Evolutionary conservation across 306 rosid species (phyloP), one percentile per base, ranked within the genome.

Genomic region (Herpetospermum pedunculosum): DNA sequence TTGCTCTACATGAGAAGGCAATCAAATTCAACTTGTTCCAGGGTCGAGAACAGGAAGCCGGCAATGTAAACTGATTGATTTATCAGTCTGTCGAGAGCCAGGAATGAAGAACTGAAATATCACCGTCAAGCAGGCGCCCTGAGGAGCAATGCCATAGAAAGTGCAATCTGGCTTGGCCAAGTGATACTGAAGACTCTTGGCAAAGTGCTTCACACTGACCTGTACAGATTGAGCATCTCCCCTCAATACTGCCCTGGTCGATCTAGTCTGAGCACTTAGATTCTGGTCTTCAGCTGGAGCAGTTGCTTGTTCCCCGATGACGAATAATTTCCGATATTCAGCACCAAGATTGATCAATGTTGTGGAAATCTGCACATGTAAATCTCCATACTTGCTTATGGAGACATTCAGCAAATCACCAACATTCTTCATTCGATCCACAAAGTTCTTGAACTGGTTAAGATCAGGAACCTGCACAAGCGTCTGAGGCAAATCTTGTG

Each of bases 111-210:
- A 84, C 52, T 84, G 88, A 60, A 84, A 84, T 25, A 84, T 77
- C 70, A 94, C 92, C 0, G 88, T 91, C 89, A 94, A 81, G 84
- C 91, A 94, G 75, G 95, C 88, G 5, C 92, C 94, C 78, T 75
- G 92, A 0, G 90, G 88, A 62, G 90, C 86, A 72, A 94, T 89
- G 53, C 99, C 97, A 82, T 91, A 94, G 87, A 91, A 94, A 81
- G 99, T 86, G 40, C 92, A 91, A 80, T 94, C 97, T n/a, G 99
- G 99, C 83, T 90, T 91, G 73, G 92, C 83, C 91, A 94, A 79
- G 82, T 91, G 88, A 82, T 84, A 89, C 73, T 90, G 97, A 48
- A 94, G 92, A 79, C 97, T 88, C 86, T 89, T 94, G 2, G 91
- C 88, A 40, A 94, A 94, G 76, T 94, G 99, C 92, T 83, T 89